Evolutionary conservation across 169 alveolate genomes (phyloP), one percentile per base, ranked within the genome.

Genomic region (Plasmodium yoelii): DNA sequence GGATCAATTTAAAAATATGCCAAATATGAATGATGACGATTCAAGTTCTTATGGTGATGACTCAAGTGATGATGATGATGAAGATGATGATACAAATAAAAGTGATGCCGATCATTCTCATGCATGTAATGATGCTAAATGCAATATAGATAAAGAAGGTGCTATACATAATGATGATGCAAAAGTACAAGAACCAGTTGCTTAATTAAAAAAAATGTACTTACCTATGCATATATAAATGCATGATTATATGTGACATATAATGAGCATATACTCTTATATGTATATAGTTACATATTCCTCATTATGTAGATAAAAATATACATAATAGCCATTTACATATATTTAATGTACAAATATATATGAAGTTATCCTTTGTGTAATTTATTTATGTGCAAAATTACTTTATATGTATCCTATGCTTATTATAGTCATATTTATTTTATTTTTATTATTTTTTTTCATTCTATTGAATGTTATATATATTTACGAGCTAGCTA

Each of bases 1-100:
- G 88, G 88, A 77, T 22, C 88, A 77, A 68, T 77, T 77, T 77
- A 77, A 77, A n/a, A 77, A 77, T 46, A 77, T 77, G 88, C 88
- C 88, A n/a, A 69, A 69, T 68, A 77, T 77, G 88, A 77, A 77
- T 24, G 88, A 77, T 0, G 88, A 77, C 9, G 88, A 77, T 56
- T 77, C 88, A 19, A 77, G 88, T 64, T 77, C 88, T 5, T 77
- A 77, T 77, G 88, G 88, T 22, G 88, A 77, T 64, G 88, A 77
- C 15, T 46, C 77, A 13, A 77, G 88, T 77, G 88, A 74, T 22
- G 88, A 77, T 8, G 88, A 64, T 26, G 87, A 73, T 8, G 87
- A 70, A 13, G 84, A 42, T 8, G 88, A 77, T 12, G 67, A 46
- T 63, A 75, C 63, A 51, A 64, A 56, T 24, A 61, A 77, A 53